Conservation (phyloP, 177 flowering plant species). For the Vitis hybrid region DNA sequence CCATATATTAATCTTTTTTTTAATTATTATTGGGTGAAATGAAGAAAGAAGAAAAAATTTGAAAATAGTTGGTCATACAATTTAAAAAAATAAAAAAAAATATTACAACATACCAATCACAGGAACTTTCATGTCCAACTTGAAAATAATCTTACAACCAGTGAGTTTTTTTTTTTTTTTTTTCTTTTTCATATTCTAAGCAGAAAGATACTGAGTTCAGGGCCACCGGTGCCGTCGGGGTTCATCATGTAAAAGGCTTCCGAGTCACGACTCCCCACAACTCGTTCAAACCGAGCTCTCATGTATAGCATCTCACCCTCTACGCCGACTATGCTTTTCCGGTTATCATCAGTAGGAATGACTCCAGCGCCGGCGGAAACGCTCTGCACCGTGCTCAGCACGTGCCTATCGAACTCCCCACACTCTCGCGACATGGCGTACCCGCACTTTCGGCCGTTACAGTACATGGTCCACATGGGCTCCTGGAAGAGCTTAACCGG, state of each 20-base stretch:
- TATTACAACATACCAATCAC: no score
- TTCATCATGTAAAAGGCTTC: slow-evolving; percentile 89
- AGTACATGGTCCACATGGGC: slow-evolving; percentile 87
- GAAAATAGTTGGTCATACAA: no score
- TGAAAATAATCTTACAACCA: neutral
- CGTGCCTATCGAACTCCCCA: slow-evolving; percentile 54
- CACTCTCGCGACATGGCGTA: slow-evolving; percentile 60
- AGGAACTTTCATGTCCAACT: no score
- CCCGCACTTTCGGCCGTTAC: slow-evolving; percentile 83
- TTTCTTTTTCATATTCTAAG: slow-evolving; percentile 43
- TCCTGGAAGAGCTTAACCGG: slow-evolving; percentile 48
- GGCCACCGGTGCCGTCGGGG: slow-evolving; percentile 76
- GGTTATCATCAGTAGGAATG: slow-evolving; percentile 52
- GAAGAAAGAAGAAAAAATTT: no score
- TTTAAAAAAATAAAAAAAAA: no score
- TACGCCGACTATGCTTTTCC: slow-evolving; percentile 14
- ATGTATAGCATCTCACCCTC: slow-evolving; percentile 79
- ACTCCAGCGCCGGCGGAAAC: slow-evolving; percentile 87
- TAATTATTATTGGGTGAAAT: no score
- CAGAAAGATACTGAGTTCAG: slow-evolving; percentile 76
- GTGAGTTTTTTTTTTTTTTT: neutral
- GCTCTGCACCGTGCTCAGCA: slow-evolving; percentile 57
- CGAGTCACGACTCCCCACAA: slow-evolving; percentile 78
- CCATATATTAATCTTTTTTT: no score
- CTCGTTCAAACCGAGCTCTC: slow-evolving; percentile 84